Conservation (phyloP, 192 early-diverging fungal species). For the Entrophospora sp. region DNA sequence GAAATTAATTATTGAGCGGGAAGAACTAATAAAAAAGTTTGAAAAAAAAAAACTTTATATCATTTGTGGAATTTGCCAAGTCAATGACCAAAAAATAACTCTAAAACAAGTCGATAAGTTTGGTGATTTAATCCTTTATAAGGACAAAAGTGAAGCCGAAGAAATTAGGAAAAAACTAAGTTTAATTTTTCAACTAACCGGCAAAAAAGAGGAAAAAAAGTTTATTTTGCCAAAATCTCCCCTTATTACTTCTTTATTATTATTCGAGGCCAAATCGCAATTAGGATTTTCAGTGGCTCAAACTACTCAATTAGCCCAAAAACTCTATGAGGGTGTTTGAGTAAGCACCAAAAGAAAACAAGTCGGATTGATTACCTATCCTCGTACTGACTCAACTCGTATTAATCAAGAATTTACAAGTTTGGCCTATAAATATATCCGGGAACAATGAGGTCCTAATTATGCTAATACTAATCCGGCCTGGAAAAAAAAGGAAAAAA, state of each 20-base stretch:
- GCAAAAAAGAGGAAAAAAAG: slow-evolving; percentile 2
- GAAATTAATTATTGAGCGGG: slow-evolving; percentile 4
- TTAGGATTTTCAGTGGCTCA: slow-evolving; percentile 1
- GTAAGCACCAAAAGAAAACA: slow-evolving; percentile 5
- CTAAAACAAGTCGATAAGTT: background rate
- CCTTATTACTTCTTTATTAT: slow-evolving; percentile 1
- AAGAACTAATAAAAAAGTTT: background rate
- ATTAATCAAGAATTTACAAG: slow-evolving; percentile 1
- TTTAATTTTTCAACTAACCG: background rate
- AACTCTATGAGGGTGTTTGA: slow-evolving; percentile 2
- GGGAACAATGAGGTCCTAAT: background rate
- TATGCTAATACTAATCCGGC: slow-evolving; percentile 3
- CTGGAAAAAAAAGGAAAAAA: slow-evolving; percentile 8
- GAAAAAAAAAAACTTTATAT: slow-evolving; percentile 13
- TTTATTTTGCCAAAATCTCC: slow-evolving; percentile 1
- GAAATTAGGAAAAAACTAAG: background rate
- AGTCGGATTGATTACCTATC: slow-evolving; percentile 8
- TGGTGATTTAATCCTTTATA: slow-evolving; percentile 8
- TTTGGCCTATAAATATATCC: background rate
- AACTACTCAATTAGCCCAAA: slow-evolving; percentile 9
- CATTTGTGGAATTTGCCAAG: slow-evolving; percentile 11
- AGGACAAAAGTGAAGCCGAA: slow-evolving; percentile 4
- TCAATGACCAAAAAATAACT: background rate
- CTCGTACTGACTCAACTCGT: background rate
- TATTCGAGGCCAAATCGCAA: slow-evolving; percentile 5